Percentiles rank a stretch among this genome's conserved stretches.
Evolutionary conservation across 2,329 filamentous ascomycete species (phyloP).

Genomic region (Diaporthe sp.): DNA sequence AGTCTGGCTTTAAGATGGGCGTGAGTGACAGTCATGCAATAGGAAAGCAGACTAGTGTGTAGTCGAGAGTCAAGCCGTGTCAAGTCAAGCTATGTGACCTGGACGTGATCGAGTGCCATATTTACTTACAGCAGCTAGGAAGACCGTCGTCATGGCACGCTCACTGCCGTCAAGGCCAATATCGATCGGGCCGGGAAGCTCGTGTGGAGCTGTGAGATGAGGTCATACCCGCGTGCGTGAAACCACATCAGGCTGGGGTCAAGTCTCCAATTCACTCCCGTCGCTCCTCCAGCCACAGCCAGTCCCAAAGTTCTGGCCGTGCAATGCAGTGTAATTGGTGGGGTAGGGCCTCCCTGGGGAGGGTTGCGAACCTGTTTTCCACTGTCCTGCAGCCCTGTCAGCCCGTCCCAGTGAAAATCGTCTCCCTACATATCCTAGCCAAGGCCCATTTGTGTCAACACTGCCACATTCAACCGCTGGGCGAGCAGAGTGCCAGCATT

Average conservation of each 20-base stretch:
- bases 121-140: conserved; percentile 3
- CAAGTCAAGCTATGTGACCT: neutral
- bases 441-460: conserved; percentile 1
- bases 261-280: neutral
- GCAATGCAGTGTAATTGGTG: conserved; percentile 1
- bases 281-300: neutral
- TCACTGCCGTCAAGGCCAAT: neutral
- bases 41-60: neutral
- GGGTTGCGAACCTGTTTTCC: conserved; percentile 7
- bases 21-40: neutral
- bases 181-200: conserved; percentile 12
- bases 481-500: neutral
- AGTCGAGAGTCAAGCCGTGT: neutral
- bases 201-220: conserved; percentile 34
- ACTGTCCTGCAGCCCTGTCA: neutral
- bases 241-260: conserved; percentile 2
- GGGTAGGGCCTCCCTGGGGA: neutral
- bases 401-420: conserved; percentile 5
- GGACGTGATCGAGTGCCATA: neutral
- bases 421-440: conserved; percentile 14
- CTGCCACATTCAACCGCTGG: conserved; percentile 10
- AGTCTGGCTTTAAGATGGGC: neutral
- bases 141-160: conserved; percentile 11
- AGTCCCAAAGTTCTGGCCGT: neutral
- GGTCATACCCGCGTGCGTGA: conserved; percentile 38